Evolutionary conservation across 305 asterid species (phyloP).

Genomic region (Ajuga reptans): DNA sequence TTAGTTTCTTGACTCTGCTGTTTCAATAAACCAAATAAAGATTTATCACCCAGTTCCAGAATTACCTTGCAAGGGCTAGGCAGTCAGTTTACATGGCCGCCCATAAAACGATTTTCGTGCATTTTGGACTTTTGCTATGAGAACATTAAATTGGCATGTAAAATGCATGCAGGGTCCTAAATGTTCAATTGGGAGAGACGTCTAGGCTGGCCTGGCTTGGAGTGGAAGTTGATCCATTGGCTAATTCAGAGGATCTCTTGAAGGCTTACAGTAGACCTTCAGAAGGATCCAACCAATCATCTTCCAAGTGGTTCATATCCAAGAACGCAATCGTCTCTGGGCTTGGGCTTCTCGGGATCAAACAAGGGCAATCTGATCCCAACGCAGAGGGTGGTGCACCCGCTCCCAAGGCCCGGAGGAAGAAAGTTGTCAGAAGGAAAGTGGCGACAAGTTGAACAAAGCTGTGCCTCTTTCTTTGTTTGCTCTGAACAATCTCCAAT

Average conservation of each 20-base stretch:
- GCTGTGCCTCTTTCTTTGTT: neutral
- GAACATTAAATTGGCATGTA: slow-evolving; percentile 3
- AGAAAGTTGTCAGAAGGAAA: slow-evolving; percentile 73
- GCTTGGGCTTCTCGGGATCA: slow-evolving; percentile 85
- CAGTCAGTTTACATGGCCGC: neutral
- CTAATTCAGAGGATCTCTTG: slow-evolving; percentile 66
- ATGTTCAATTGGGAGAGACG: slow-evolving; percentile 82
- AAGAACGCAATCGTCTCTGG: slow-evolving; percentile 80
- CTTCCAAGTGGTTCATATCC: slow-evolving; percentile 94
- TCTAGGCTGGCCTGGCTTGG: slow-evolving; percentile 95
- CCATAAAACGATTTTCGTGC: neutral
- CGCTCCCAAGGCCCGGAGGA: slow-evolving; percentile 65
- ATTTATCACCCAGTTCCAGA: neutral
- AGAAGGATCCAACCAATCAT: slow-evolving; percentile 44
- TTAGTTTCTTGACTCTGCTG: neutral
- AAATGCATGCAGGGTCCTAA: slow-evolving; percentile 54
- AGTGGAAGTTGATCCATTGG: slow-evolving; percentile 81
- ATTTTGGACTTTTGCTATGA: neutral
- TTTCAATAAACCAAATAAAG: neutral
- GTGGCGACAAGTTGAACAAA: slow-evolving; percentile 45
- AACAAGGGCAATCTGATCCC: slow-evolving; percentile 48
- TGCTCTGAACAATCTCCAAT: slow-evolving; percentile 30
- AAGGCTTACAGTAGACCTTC: slow-evolving; percentile 79
- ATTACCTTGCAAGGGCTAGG: neutral
- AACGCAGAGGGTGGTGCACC: slow-evolving; percentile 41